Evolutionary conservation across 495 filamentous ascomycete species (phyloP), one percentile per base, ranked within the genome.

Genomic region (Penicillium roqueforti): DNA sequence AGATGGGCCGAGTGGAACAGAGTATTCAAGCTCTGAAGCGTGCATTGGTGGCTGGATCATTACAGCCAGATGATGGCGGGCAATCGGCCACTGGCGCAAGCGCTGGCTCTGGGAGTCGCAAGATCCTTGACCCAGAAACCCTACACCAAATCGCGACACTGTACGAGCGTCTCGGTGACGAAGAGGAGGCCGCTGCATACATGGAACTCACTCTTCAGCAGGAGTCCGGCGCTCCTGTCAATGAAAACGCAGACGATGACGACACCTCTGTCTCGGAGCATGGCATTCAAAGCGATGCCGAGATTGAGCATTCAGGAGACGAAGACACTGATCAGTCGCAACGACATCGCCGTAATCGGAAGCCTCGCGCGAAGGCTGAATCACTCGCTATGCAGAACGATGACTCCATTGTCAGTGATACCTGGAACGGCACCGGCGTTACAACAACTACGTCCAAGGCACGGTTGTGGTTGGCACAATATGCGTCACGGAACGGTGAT

Each of bases 131-230:
- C 60, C 91, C 95, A 4, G 91, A 95, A 59, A 88, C 91, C 8
- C 74, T 99, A 8, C 80, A 92, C 50, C 88, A 95, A 61, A 96
- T 99, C 51, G 95, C 91, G 0, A 76, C 80, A 11, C 87, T 97
- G 68, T 93, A 96, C 62, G 92, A 97, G 69, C 80, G 82, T 43
- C 75, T 92, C 3, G 79, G 80, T 14, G 82, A 92, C 25, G 76
- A 81, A 37, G 84, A 85, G 4, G 89, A 97, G 69, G 88, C 91
- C 0, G 87, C 87, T 38, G 81, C 83, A 1, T 99, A 93, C 64
- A 97, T 99, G 93, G 92, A 97, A 72, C 78, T 97, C 57, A 90
- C 87, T 19, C 76, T 99, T 3, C 88, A 87, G 29, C 92, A 97
- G 68, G 93, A 99, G 62, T 66, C 69, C 0, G 75, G 75, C 13